Conservation (phyloP, 1,139 yeast species). For the Meyerozyma sp. region DNA sequence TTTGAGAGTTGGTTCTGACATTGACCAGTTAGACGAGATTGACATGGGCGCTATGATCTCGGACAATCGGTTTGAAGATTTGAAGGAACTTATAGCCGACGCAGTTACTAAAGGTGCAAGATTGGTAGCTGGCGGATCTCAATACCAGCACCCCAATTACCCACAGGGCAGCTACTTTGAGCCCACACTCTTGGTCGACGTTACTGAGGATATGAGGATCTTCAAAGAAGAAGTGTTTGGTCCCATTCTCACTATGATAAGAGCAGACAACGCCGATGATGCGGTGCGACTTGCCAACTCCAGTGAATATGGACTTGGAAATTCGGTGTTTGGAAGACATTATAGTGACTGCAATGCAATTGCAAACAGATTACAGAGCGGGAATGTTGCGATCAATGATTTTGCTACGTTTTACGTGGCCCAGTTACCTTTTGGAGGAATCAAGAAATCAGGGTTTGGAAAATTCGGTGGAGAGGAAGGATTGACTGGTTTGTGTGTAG, state of each 20-base stretch:
- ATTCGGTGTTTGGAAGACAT: slow-evolving; percentile 74
- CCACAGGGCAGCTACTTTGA: slow-evolving; percentile 92
- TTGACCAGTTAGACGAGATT: slow-evolving; percentile 81
- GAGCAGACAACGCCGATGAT: slow-evolving; percentile 58
- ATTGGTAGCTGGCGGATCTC: slow-evolving; percentile 72
- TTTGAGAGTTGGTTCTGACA: slow-evolving; percentile 80
- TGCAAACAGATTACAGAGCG: slow-evolving; percentile 63
- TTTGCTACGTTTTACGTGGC: slow-evolving; percentile 95
- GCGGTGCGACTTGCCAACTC: slow-evolving; percentile 79
- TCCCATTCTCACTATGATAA: slow-evolving; percentile 75
- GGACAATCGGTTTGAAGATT: slow-evolving; percentile 59
- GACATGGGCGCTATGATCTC: slow-evolving; percentile 97
- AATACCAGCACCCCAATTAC: slow-evolving; percentile 79
- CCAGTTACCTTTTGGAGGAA: slow-evolving; percentile 95
- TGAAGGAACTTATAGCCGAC: slow-evolving; percentile 62
- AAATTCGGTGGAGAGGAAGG: slow-evolving; percentile 98
- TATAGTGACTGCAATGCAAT: slow-evolving; percentile 53
- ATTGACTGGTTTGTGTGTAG: slow-evolving; percentile 76
- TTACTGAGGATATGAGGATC: slow-evolving; percentile 69
- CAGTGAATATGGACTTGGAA: slow-evolving; percentile 89
- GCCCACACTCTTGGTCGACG: slow-evolving; percentile 84
- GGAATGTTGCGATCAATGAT: slow-evolving; percentile 94
- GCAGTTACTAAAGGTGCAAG: slow-evolving; percentile 83
- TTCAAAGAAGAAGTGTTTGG: slow-evolving; percentile 93
- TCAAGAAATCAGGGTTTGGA: slow-evolving; percentile 89